A percentile compares a stretch with the other conserved stretches of the same genome.
phyloP scores from a whole-genome alignment of 805 yeast species.

The Yarrowia sp. region DNA sequence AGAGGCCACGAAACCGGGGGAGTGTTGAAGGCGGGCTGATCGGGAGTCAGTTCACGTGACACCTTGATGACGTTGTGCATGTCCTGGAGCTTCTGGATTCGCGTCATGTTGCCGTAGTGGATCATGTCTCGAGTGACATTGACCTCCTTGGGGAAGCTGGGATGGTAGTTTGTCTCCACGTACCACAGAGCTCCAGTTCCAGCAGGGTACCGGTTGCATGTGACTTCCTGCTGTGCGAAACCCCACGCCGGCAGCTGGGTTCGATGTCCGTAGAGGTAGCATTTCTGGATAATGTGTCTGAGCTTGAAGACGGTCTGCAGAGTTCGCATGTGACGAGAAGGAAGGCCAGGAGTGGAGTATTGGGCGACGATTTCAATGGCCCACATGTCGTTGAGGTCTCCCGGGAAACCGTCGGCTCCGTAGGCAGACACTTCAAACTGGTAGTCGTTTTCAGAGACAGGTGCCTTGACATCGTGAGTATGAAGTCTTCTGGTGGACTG shows the following conservation, averaged over 20 bases:
- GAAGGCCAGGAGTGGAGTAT: constrained; percentile 47
- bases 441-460: constrained; percentile 44
- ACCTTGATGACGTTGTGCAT: constrained; percentile 41
- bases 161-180: constrained; percentile 65
- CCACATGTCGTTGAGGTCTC: constrained; percentile 67
- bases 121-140: constrained; percentile 37
- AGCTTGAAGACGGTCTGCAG: constrained; percentile 64
- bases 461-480: constrained; percentile 43
- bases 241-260: constrained; percentile 73
- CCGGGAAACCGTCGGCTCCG: constrained; percentile 60
- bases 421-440: constrained; percentile 52
- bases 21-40: not conserved
- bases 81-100: constrained; percentile 41
- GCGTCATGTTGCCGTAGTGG: constrained; percentile 35
- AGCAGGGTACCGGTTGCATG: constrained; percentile 72
- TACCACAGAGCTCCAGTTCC: constrained; percentile 65
- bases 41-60: constrained; percentile 18
- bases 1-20: constrained; percentile 40
- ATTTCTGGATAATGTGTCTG: constrained; percentile 62
- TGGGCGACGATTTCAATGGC: constrained; percentile 55
- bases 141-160: constrained; percentile 48
- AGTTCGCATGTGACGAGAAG: constrained; percentile 51
- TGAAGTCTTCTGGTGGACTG: constrained; percentile 44
- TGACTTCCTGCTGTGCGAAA: constrained; percentile 71
- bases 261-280: constrained; percentile 68